These are phyloP conservation scores for Fusarium tricinctum DNA, from an alignment of 2,329 filamentous ascomycete species.

Conservation along the genomic window DNA sequence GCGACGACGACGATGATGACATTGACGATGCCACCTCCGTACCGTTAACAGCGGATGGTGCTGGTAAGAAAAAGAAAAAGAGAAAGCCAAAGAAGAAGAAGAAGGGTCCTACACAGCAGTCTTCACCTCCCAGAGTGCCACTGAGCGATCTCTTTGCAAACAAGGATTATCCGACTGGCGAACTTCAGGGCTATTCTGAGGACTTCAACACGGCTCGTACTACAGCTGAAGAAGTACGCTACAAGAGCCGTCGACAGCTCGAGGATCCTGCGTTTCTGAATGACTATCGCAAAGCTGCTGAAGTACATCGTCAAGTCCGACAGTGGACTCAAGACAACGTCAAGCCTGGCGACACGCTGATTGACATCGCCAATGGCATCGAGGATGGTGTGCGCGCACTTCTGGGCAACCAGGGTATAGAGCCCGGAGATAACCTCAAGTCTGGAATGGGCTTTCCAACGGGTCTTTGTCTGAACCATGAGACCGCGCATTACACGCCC, in stretches of 20 bases:
- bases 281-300: conserved; percentile 83
- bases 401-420: conserved; percentile 78
- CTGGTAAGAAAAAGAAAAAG: conserved; percentile 48
- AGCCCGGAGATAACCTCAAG: conserved; percentile 80
- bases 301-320: conserved; percentile 84
- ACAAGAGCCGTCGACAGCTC: conserved; percentile 39
- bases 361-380: conserved; percentile 84
- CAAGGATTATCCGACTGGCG: conserved; percentile 50
- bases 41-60: conserved; percentile 33
- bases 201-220: conserved; percentile 43
- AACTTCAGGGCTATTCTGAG: conserved; percentile 47
- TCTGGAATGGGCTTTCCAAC: conserved; percentile 88
- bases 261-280: conserved; percentile 69
- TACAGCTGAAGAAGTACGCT: conserved; percentile 48
- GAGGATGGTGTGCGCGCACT: conserved; percentile 82
- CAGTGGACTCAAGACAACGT: conserved; percentile 83
- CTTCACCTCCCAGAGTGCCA: conserved; percentile 53
- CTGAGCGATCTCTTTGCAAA: conserved; percentile 51
- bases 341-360: conserved; percentile 81
- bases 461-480: conserved; percentile 83
- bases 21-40: conserved; percentile 47
- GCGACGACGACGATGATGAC: conserved; percentile 50
- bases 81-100: conserved; percentile 50
- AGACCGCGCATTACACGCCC: conserved; percentile 85
- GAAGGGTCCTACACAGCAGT: conserved; percentile 47